Base-by-base conservation (phyloP, 2,329 filamentous ascomycete genomes). In the Pseudogymnoascus sp. region DNA sequence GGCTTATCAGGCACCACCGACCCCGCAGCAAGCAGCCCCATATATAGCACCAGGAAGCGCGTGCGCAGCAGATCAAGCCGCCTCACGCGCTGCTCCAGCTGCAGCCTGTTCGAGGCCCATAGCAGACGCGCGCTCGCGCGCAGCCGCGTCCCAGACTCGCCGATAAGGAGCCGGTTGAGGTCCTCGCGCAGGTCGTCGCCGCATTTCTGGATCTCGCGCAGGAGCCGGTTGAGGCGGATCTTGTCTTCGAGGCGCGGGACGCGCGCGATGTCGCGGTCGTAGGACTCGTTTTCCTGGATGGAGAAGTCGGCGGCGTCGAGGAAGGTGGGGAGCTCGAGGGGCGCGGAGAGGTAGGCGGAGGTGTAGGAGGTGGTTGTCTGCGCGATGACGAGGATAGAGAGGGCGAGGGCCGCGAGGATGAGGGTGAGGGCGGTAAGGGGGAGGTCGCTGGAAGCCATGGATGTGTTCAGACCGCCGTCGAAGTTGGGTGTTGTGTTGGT, bases 21-120 rank as follows among this genome's bases (percentile, higher is more conserved):
- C 50, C 72, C 72, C 10, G 76, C 73, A 11, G 80, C 76, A 62
- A 87, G 78, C 65, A 86, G 80, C 66, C 84, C 82, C 82, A 88
- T 83, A 72, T 86, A 86, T 38, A 86, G 78, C 37, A 87, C 83
- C 33, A 88, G 74, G 70, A 88, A 87, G 65, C 85, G 81, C 83
- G 86, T 86, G 71, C 85, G 79, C 70, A 88, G 72, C 69, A 87
- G 73, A 68, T 88, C 85, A 42, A 88, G 75, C 56, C 84, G 77
- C 63, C 82, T 79, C 62, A 87, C 76, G 61, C 82, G 79, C 67
- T 85, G 83, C 71, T 86, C 82, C 60, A 88, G 75, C 61, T 78
- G 76, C 60, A 72, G 73, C 68, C 82, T 79, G 70, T 82, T 82
- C 64, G 76, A 76, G 3, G 82, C 83, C 85, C 85, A 88, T 26